Percentiles rank a stretch among this genome's conserved stretches.
These are phyloP conservation scores for Penicillium olsonii DNA, from an alignment of 2,329 filamentous ascomycete species.

Conservation along the genomic window DNA sequence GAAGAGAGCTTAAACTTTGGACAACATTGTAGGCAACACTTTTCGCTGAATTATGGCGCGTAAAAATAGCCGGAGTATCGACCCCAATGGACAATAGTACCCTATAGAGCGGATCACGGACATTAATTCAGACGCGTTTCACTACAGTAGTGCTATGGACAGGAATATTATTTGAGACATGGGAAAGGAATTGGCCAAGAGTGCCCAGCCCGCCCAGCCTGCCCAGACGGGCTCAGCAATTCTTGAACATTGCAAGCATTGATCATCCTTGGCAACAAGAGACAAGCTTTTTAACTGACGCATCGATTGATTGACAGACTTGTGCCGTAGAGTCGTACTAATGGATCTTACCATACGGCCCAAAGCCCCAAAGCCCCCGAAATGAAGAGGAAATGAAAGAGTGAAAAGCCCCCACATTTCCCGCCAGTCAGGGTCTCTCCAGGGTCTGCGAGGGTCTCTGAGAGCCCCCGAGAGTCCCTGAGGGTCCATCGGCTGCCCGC, in stretches of 20 bases:
- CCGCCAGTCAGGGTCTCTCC: conserved; percentile 1
- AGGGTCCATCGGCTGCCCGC: background rate
- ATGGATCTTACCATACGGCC: background rate
- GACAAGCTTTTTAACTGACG: conserved; percentile 5
- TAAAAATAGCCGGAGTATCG: background rate
- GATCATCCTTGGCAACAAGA: conserved; percentile 8
- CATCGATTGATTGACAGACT: background rate
- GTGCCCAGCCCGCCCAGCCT: background rate
- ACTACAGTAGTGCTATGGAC: background rate
- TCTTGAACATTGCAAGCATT: conserved; percentile 1
- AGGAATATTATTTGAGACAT: background rate
- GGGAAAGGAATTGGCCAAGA: conserved; percentile 3
- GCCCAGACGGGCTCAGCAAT: background rate
- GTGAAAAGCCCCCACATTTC: background rate
- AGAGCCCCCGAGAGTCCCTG: background rate
- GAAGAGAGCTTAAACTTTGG: background rate
- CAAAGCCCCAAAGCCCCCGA: background rate
- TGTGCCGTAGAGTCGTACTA: background rate
- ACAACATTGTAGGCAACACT: background rate
- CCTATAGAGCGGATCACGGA: background rate
- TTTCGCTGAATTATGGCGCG: background rate
- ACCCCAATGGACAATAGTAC: too few species aligned
- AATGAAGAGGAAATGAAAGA: background rate
- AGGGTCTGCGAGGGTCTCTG: background rate
- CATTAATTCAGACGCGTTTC: background rate